Evolutionary conservation across 305 asterid species (phyloP), one percentile per base, ranked within the genome.

Genomic region (Fraxinus albicans): DNA sequence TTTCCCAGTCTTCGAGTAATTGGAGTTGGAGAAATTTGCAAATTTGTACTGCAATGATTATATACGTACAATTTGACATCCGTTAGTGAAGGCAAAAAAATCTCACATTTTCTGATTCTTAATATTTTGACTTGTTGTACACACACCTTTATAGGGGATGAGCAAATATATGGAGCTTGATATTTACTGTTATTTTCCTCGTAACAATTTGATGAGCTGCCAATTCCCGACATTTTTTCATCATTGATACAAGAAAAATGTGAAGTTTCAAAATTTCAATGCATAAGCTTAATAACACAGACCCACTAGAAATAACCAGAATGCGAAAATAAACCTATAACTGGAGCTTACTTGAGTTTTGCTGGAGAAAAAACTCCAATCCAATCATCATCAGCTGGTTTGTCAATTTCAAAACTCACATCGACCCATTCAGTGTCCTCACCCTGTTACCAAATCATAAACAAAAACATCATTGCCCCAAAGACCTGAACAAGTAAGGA

Each of bases 361-460:
- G 96, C 98, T 0, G 98, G 99, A 75, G 99, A 96, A 84, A 94
- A 96, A 21, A 96, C 98, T 69, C 94, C 99, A 86, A 96, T 78
- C 99, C 99, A 96, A 84, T 96, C 96, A 89, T 91, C 93, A 72
- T 83, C 73, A 9, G 94, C 88, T 10, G 99, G 98, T 40, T 89
- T 65, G 47, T 85, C 90, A 58, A 89, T 88, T 17, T 83, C 86
- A 79, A 86, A 82, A 82, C 88, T 87, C 81, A 93, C 92, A 50
- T 83, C 88, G 7, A 94, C 92, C 94, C 93, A 87, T 69, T 77
- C 93, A 2, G 90, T 85, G 87, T 92, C 93, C 65, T 89, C 91
- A 44, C 97, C 97, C 99, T 92, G 90, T 82, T 60, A 88, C 47
- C 77, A 85, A 7, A 75, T 4, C 29, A 40, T 42, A 42, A 83